Evolutionary conservation across 495 filamentous ascomycete species (phyloP).

Genomic region (Xylaria sp.): DNA sequence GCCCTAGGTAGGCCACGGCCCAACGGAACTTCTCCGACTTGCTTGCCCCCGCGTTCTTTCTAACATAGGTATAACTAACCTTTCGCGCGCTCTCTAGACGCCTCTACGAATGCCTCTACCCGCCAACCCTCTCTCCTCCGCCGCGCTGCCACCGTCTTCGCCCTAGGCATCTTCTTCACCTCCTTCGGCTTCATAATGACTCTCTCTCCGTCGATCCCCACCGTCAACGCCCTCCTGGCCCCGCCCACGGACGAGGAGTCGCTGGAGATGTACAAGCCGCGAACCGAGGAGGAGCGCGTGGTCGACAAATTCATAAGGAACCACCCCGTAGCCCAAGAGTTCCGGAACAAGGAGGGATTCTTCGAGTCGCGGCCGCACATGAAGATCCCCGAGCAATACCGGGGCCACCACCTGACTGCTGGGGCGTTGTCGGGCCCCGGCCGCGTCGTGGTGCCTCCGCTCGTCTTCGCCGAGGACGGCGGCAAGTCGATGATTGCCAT

Average conservation of each 20-base stretch:
- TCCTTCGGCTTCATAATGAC: constrained; percentile 62
- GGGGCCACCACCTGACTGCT: constrained; percentile 78
- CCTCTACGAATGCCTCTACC: constrained; percentile 10
- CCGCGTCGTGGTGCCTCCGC: constrained; percentile 82
- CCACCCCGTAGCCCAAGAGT: constrained; percentile 71
- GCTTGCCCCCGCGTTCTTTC: not conserved
- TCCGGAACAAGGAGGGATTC: constrained; percentile 73
- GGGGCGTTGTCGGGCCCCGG: constrained; percentile 79
- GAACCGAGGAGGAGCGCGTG: constrained; percentile 64
- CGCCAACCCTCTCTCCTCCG: constrained; percentile 32
- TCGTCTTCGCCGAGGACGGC: constrained; percentile 71
- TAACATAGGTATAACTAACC: constrained; percentile 1
- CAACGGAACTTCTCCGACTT: not conserved
- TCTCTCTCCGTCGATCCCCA: constrained; percentile 53
- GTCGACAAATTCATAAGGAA: constrained; percentile 75
- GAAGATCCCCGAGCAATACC: constrained; percentile 73
- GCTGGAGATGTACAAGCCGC: constrained; percentile 68
- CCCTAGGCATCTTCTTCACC: constrained; percentile 53
- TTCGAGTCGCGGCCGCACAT: constrained; percentile 84
- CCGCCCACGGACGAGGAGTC: constrained; percentile 75
- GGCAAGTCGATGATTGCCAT: constrained; percentile 78
- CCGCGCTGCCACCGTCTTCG: constrained; percentile 37
- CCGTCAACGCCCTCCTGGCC: constrained; percentile 54
- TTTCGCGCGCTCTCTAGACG: constrained; percentile 13
- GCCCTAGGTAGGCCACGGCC: constrained; percentile 30